Conservation (phyloP, 139 green algal genomes). For the Chlorella sp. region DNA sequence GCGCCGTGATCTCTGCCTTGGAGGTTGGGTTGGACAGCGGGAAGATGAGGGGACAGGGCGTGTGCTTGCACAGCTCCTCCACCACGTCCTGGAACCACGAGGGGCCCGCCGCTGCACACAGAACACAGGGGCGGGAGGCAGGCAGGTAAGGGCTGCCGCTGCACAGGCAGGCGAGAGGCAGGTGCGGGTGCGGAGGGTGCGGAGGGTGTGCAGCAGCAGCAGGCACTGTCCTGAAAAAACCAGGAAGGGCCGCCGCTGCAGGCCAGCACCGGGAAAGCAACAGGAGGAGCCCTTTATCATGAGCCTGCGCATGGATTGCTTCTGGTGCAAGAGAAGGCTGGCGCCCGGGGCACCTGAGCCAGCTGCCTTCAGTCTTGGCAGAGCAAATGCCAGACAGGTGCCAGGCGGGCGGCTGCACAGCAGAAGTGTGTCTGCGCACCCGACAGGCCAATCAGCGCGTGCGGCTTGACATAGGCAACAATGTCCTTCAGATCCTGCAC, state of each 20-base stretch:
- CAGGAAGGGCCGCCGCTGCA: no score
- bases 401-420: no score
- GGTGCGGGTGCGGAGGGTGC: not conserved
- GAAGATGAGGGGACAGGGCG: constrained; percentile 83
- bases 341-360: no score
- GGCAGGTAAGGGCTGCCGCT: no score
- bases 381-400: no score
- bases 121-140: not conserved
- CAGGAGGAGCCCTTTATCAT: no score
- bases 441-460: constrained; percentile 73
- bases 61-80: constrained; percentile 62
- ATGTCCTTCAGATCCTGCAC: constrained; percentile 48
- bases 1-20: constrained; percentile 87
- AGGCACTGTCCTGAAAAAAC: no score
- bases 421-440: constrained; percentile 22
- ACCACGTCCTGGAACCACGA: constrained; percentile 70
- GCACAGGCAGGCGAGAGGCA: not conserved
- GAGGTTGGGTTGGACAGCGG: constrained; percentile 89
- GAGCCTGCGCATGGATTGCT: no score
- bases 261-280: no score
- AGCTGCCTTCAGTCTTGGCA: no score
- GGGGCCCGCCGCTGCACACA: constrained; percentile 32
- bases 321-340: no score
- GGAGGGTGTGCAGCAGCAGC: no score
- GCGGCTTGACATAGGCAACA: constrained; percentile 69